Percentiles rank a stretch among this genome's conserved stretches.
phyloP scores from a whole-genome alignment of 2,329 filamentous ascomycete species.

The Neopestalotiopsis sp. region DNA sequence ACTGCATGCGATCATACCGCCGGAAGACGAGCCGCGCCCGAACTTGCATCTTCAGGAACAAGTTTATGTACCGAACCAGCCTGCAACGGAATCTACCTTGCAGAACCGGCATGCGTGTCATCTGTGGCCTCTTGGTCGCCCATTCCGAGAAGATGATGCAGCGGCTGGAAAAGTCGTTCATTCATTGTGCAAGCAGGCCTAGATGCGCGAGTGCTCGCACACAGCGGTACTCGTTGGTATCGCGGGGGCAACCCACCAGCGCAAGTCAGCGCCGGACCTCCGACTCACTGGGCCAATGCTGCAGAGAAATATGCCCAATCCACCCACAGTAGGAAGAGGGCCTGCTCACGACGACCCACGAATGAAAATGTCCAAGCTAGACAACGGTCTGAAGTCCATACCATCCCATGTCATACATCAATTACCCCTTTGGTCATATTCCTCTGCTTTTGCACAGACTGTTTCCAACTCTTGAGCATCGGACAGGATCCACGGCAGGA shows the following conservation, averaged over 20 bases:
- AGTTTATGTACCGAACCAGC: constrained; percentile 13
- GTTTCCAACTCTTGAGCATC: background rate
- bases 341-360: background rate
- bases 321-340: background rate
- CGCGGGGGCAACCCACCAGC: background rate
- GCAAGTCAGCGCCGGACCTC: background rate
- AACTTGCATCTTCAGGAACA: constrained; percentile 10
- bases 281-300: background rate
- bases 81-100: constrained; percentile 12
- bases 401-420: too few relatives aligned
- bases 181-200: background rate
- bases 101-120: constrained; percentile 10
- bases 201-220: background rate
- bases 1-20: constrained; percentile 8
- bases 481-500: background rate
- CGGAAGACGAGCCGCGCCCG: constrained; percentile 7
- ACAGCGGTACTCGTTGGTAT: background rate
- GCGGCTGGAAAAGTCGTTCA: background rate
- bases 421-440: background rate
- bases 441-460: background rate
- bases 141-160: constrained; percentile 1
- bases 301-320: background rate
- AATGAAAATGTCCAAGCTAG: background rate
- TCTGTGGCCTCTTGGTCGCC: background rate
- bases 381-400: background rate